Percentiles rank a stretch among this genome's conserved stretches.
These are phyloP conservation scores for Salvia miltiorrhiza DNA, from an alignment of 257 asterid species.

Conservation along the genomic window DNA sequence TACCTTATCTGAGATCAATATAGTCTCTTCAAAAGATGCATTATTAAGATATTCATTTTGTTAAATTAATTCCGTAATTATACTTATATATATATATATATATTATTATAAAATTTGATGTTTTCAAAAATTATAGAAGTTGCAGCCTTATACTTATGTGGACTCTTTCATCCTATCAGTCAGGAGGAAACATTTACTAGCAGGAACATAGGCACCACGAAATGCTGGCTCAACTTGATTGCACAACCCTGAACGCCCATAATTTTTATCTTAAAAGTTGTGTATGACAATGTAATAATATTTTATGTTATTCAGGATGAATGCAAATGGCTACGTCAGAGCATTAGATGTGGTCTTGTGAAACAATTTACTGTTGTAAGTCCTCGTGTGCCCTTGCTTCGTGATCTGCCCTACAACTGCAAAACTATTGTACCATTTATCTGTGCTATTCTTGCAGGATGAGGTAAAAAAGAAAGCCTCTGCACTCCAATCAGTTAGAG, in stretches of 20 bases:
- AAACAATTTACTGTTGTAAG: conserved; percentile 67
- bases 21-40: background rate
- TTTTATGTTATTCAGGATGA: conserved; percentile 53
- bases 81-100: background rate
- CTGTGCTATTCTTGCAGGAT: conserved; percentile 36
- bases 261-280: background rate
- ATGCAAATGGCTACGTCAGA: conserved; percentile 64
- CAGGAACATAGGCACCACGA: background rate
- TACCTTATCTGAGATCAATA: background rate
- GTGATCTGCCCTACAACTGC: background rate
- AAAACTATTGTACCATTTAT: conserved; percentile 1
- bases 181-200: conserved; percentile 10
- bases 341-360: conserved; percentile 60
- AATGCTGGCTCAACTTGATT: conserved; percentile 18
- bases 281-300: background rate
- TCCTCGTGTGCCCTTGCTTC: conserved; percentile 21
- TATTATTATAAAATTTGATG: background rate
- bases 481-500: conserved; percentile 50
- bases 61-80: background rate
- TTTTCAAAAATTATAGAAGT: background rate
- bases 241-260: conserved; percentile 5
- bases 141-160: background rate
- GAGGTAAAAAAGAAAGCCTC: conserved; percentile 63
- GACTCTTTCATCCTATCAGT: background rate
- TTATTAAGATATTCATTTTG: background rate